Conservation (phyloP, 2,329 filamentous ascomycete species). For the Aspergillus jensenii region DNA sequence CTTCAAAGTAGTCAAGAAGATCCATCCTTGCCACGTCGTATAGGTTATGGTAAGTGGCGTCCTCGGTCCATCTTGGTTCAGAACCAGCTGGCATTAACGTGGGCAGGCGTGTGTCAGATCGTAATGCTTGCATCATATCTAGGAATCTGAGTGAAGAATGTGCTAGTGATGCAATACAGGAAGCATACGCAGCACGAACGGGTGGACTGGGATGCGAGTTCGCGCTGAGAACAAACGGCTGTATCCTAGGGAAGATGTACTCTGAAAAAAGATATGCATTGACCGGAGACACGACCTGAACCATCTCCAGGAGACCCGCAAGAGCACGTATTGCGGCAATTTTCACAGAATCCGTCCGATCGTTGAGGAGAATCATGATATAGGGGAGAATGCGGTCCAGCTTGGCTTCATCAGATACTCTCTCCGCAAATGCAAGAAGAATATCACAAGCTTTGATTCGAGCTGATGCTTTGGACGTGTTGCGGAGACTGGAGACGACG, state of each 20-base stretch:
- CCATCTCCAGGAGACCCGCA: slow-evolving; percentile 82
- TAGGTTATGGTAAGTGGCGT: slow-evolving; percentile 71
- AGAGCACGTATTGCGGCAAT: slow-evolving; percentile 82
- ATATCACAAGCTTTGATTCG: slow-evolving; percentile 88
- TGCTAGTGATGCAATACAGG: slow-evolving; percentile 84
- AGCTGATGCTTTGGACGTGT: slow-evolving; percentile 84
- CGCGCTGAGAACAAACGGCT: slow-evolving; percentile 55
- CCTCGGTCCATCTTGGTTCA: slow-evolving; percentile 70
- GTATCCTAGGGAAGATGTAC: slow-evolving; percentile 62
- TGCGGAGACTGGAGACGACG: slow-evolving; percentile 83
- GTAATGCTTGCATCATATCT: slow-evolving; percentile 84
- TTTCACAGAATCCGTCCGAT: slow-evolving; percentile 80
- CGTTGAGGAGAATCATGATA: slow-evolving; percentile 76
- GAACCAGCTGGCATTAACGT: slow-evolving; percentile 71
- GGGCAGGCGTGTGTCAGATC: slow-evolving; percentile 77
- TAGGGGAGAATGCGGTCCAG: slow-evolving; percentile 91
- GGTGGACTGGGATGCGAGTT: slow-evolving; percentile 62
- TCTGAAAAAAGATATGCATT: slow-evolving; percentile 68
- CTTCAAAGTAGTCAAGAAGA: slow-evolving; percentile 79
- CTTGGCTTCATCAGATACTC: slow-evolving; percentile 91
- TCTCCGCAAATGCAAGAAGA: slow-evolving; percentile 85
- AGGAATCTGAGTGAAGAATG: slow-evolving; percentile 81
- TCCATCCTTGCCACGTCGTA: slow-evolving; percentile 87
- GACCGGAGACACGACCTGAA: slow-evolving; percentile 78
- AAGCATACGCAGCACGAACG: slow-evolving; percentile 87